Conservation (phyloP, 495 filamentous ascomycete genomes). For the Hypoxylon rickii region DNA sequence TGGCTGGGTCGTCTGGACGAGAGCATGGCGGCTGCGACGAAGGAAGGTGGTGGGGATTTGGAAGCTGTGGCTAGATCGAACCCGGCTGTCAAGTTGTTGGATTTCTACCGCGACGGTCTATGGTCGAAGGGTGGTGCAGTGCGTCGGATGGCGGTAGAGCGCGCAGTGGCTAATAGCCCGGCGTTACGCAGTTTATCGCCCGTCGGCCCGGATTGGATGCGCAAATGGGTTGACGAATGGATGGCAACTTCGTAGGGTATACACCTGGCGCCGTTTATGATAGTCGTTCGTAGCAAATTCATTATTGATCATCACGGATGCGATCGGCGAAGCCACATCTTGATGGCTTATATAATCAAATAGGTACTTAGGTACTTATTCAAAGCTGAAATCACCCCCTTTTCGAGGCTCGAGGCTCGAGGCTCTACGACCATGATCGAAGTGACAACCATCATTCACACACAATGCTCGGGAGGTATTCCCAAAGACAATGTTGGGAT, state of each 20-base stretch:
- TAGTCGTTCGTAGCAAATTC: no score
- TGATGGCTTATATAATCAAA: neutral
- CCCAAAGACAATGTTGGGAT: no score
- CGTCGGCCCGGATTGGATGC: neutral
- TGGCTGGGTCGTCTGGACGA: slow-evolving; percentile 10
- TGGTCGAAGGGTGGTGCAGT: neutral
- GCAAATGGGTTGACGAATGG: neutral
- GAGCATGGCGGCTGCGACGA: neutral
- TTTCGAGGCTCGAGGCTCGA: no score
- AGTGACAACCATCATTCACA: no score
- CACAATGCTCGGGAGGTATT: no score
- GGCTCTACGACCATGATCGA: no score
- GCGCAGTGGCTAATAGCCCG: neutral
- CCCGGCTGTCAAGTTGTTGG: slow-evolving; percentile 11
- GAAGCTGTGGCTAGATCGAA: neutral
- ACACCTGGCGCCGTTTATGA: no score
- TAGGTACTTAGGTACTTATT: neutral
- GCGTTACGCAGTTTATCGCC: neutral
- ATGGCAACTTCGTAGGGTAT: neutral
- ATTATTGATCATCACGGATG: no score
- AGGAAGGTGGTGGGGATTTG: neutral
- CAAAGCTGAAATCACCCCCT: no score
- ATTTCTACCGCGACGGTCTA: slow-evolving; percentile 16
- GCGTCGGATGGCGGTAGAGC: neutral
- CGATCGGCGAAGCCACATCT: no score